A percentile compares a stretch with the other conserved stretches of the same genome.
phyloP scores from a whole-genome alignment of 768 basidiomycete genomes.

The Tremella yokohamensis region DNA sequence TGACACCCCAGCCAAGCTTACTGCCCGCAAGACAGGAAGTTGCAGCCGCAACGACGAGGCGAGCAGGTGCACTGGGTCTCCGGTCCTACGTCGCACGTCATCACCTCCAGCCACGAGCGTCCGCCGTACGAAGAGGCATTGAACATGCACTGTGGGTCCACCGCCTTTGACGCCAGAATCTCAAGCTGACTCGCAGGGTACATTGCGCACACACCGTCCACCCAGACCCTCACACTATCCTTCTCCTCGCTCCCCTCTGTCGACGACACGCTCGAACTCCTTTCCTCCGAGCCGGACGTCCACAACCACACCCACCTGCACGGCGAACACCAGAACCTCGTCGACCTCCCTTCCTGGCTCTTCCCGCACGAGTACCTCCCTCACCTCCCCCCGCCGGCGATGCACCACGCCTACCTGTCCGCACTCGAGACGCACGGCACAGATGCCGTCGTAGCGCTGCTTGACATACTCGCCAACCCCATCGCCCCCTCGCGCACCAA shows the following conservation, averaged over 20 bases:
- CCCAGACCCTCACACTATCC: conserved; percentile 39
- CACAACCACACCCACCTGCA: neutral
- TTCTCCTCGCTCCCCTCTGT: conserved; percentile 33
- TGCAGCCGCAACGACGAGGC: conserved; percentile 13
- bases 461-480: conserved; percentile 28
- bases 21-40: conserved; percentile 19
- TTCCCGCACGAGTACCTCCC: conserved; percentile 22
- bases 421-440: conserved; percentile 28
- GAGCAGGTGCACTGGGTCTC: neutral
- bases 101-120: conserved; percentile 23
- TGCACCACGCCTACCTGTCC: conserved; percentile 30
- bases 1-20: conserved; percentile 14
- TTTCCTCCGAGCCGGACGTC: conserved; percentile 18
- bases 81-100: conserved; percentile 6
- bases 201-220: conserved; percentile 42
- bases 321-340: conserved; percentile 9
- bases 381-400: conserved; percentile 12
- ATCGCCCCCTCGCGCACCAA: conserved; percentile 13
- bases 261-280: conserved; percentile 35
- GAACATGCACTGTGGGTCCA: neutral
- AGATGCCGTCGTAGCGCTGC: conserved; percentile 23
- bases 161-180: neutral
- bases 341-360: conserved; percentile 27
- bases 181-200: conserved; percentile 30
- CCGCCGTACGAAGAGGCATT: conserved; percentile 6